Base-by-base conservation (phyloP, 805 yeast genomes). In the Grigorovia yakushimaensis region DNA sequence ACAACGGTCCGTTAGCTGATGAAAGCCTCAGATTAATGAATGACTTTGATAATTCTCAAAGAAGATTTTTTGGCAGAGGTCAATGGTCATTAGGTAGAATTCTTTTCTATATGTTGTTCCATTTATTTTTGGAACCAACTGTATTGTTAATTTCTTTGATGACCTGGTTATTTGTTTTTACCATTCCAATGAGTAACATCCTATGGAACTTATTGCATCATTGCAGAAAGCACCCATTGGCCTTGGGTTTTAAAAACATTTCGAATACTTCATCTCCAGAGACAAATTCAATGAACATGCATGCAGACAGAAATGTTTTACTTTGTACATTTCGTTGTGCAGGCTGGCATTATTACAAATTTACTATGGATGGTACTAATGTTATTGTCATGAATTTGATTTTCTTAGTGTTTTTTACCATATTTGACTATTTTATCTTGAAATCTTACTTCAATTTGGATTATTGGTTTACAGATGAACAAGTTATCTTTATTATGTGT, bases 311-410 rank as follows among this genome's bases (percentile, higher is more conserved):
- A 43, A 74, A 78, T 57, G 79, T 93, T 48, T 66, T 93, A 44
- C 71, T 93, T 39, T 88, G 96, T 66, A 89, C 98, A 1, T 91
- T 88, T 67, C 77, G 98, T 59, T 87, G 95, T 47, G 80, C 88
- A 53, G 98, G 98, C 1, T 74, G 79, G 62, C 96, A 88, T 63
- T 93, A 93, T 67, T 93, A 89, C 71, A 93, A 93, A 70, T 89
- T 86, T 65, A 93, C 98, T 0, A 86, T 93, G 43, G 97, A 87
- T 54, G 98, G 98, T 50, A 89, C 97, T 2, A 91, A 93, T 64
- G 84, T 91, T 48, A 85, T 93, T 56, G 84, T 93, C 62, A 81
- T 93, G 68, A 93, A 93, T 60, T 69, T 93, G 66, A 73, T 87
- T 59, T 75, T 78, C 18, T 74, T 88, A 15, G 98, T 91, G 11